Evolutionary conservation across 192 early-diverging fungal species (phyloP).

Genomic region (Mortierella alpina): DNA sequence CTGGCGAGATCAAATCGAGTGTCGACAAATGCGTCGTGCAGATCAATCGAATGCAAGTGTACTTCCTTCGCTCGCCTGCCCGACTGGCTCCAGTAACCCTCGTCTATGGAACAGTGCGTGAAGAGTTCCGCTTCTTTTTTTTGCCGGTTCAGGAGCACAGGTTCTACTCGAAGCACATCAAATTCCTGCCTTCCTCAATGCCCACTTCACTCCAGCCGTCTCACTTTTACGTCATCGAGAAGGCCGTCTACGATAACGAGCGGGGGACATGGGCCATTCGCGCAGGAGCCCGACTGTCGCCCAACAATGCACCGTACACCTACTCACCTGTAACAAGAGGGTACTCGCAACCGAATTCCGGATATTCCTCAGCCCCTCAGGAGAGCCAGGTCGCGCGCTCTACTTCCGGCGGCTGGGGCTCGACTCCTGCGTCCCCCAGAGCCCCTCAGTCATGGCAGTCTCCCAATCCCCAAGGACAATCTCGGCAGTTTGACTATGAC

Average conservation of each 20-base stretch:
- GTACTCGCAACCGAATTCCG: too few species aligned
- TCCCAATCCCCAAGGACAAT: too few species aligned
- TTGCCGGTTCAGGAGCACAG: slow-evolving; percentile 17
- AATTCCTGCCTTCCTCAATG: slow-evolving; percentile 19
- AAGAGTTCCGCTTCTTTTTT: slow-evolving; percentile 26
- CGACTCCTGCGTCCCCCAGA: too few species aligned
- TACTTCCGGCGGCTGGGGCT: too few species aligned
- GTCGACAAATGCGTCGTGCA: slow-evolving; percentile 2
- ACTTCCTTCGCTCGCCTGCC: slow-evolving; percentile 24
- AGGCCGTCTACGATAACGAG: slow-evolving; percentile 20
- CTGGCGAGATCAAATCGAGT: slow-evolving; percentile 4
- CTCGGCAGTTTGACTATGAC: too few species aligned
- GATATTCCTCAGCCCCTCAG: too few species aligned
- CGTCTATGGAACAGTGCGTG: slow-evolving; percentile 32
- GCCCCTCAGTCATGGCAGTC: too few species aligned
- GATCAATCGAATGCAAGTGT: slow-evolving; percentile 20
- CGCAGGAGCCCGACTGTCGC: neutral
- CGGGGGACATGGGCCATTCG: slow-evolving; percentile 7
- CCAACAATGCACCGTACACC: neutral
- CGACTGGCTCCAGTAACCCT: slow-evolving; percentile 4
- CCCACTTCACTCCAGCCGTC: neutral
- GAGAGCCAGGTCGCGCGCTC: too few species aligned
- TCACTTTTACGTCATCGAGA: slow-evolving; percentile 16
- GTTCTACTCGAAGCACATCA: slow-evolving; percentile 8
- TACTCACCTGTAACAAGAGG: neutral